Conservation (phyloP, 345 rosid genomes). For the Citrus unshiu region DNA sequence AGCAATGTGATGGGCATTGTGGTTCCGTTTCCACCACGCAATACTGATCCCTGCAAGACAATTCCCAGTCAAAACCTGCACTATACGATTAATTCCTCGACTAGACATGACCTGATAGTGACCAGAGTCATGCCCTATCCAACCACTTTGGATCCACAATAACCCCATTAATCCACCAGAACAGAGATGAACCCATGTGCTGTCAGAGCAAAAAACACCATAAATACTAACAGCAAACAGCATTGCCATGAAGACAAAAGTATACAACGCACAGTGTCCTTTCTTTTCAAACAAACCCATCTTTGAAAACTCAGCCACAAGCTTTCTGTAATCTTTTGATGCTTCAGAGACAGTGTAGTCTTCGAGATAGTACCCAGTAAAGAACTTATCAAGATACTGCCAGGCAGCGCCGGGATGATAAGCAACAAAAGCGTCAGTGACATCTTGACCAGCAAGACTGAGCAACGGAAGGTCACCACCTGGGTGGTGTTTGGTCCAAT, state of each 20-base stretch:
- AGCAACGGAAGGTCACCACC: conserved; percentile 41
- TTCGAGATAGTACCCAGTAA: conserved; percentile 43
- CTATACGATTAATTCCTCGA: conserved; percentile 31
- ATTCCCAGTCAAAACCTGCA: conserved; percentile 59
- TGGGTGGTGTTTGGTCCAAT: conserved; percentile 44
- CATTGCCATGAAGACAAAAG: conserved; percentile 22
- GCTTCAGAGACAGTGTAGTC: conserved; percentile 41
- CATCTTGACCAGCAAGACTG: conserved; percentile 52
- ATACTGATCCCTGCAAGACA: conserved; percentile 70
- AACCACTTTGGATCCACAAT: conserved; percentile 65
- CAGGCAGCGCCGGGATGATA: conserved; percentile 46
- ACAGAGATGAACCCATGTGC: conserved; percentile 31
- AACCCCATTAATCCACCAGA: conserved; percentile 42
- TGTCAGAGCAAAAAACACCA: conserved; percentile 33
- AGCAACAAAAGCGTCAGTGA: conserved; percentile 54
- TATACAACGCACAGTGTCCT: conserved; percentile 21
- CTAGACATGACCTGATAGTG: conserved; percentile 46
- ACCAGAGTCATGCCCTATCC: conserved; percentile 80
- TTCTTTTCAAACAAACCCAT: conserved; percentile 50
- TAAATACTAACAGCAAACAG: conserved; percentile 30
- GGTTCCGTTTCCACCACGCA: conserved; percentile 61
- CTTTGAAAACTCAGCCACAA: conserved; percentile 39
- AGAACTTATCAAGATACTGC: conserved; percentile 45
- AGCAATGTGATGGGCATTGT: conserved; percentile 55
- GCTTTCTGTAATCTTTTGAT: conserved; percentile 43